A percentile compares a stretch with the other conserved stretches of the same genome.
phyloP scores from a whole-genome alignment of 2,329 filamentous ascomycete species.

The Penicillium occitanis region DNA sequence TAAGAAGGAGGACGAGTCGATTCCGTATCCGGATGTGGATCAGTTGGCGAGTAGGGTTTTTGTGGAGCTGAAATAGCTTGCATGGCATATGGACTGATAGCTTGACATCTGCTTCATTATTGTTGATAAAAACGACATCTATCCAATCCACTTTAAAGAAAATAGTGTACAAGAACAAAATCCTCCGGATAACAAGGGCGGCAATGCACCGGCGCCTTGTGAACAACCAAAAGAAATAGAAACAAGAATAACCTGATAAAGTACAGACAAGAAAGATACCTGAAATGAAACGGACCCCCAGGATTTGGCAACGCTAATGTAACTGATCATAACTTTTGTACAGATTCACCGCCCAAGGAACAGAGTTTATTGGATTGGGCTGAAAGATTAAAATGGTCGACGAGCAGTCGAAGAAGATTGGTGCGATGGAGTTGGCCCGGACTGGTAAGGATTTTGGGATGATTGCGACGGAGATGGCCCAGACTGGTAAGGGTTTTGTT shows the following conservation, averaged over 20 bases:
- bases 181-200: background rate
- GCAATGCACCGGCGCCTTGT: background rate
- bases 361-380: background rate
- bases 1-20: background rate
- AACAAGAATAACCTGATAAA: background rate
- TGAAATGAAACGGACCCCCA: background rate
- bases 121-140: background rate
- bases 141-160: background rate
- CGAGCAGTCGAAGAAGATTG: background rate
- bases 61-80: slow-evolving; percentile 10
- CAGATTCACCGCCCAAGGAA: background rate
- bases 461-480: background rate
- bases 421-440: background rate
- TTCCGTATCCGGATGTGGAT: background rate
- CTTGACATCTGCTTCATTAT: background rate
- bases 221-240: background rate
- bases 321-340: slow-evolving; percentile 5
- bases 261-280: slow-evolving; percentile 12
- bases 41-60: slow-evolving; percentile 2
- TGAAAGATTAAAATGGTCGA: background rate
- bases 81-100: background rate
- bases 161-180: slow-evolving; percentile 1
- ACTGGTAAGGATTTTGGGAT: background rate
- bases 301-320: background rate
- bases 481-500: background rate